These are phyloP conservation scores for Phoma sp. DNA, from an alignment of 2,329 filamentous ascomycete genomes.

Conservation along the genomic window DNA sequence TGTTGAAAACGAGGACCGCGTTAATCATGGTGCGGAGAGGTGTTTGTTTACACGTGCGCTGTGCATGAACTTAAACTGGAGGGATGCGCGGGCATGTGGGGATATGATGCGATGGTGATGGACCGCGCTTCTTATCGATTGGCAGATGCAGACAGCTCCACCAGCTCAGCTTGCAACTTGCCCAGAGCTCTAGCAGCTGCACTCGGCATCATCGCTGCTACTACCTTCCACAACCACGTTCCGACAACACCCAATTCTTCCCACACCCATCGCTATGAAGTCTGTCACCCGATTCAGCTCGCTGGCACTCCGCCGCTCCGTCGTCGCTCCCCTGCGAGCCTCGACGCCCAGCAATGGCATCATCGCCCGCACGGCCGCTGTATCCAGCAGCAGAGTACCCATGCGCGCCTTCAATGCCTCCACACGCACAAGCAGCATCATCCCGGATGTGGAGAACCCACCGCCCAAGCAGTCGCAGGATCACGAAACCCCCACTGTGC, in stretches of 20 bases:
- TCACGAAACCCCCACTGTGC: conserved; percentile 51
- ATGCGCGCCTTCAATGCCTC: conserved; percentile 37
- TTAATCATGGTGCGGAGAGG: conserved; percentile 78
- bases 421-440: conserved; percentile 42
- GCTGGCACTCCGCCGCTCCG: conserved; percentile 29
- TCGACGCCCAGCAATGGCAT: conserved; percentile 34
- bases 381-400: conserved; percentile 11
- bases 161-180: conserved; percentile 5
- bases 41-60: neutral
- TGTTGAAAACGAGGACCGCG: conserved; percentile 98
- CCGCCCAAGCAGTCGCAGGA: conserved; percentile 44
- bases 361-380: conserved; percentile 26
- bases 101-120: conserved; percentile 11
- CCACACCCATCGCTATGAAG: conserved; percentile 25
- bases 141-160: conserved; percentile 7
- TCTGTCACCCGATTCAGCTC: conserved; percentile 30
- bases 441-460: conserved; percentile 54
- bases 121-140: conserved; percentile 8
- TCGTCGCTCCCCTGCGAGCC: conserved; percentile 27
- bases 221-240: neutral
- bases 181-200: neutral
- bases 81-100: conserved; percentile 1
- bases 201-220: conserved; percentile 1
- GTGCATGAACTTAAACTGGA: neutral
- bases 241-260: conserved; percentile 3